phyloP scores from a whole-genome alignment of 2,329 filamentous ascomycete genomes.

The Parafenestella ontariensis region DNA sequence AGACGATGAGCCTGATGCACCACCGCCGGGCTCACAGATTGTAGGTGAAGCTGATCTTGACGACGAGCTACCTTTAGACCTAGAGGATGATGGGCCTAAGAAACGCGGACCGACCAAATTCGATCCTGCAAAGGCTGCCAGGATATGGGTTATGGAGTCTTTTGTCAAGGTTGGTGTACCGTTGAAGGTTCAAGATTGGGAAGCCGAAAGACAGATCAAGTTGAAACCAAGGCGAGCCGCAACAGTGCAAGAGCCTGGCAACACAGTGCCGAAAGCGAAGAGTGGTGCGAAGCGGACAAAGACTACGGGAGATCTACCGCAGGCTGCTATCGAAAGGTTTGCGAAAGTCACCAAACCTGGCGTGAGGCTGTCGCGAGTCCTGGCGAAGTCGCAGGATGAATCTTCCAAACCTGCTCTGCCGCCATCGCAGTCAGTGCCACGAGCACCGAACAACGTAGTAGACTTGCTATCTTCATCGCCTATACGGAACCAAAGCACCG shows the following conservation, averaged over 20 bases:
- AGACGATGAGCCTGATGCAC: slow-evolving; percentile 65
- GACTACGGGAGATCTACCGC: slow-evolving; percentile 20
- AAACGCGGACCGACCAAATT: slow-evolving; percentile 59
- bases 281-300: slow-evolving; percentile 32
- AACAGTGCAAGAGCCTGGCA: slow-evolving; percentile 27
- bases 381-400: slow-evolving; percentile 28
- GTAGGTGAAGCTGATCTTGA: slow-evolving; percentile 38
- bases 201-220: slow-evolving; percentile 48
- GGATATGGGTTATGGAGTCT: slow-evolving; percentile 72
- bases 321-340: slow-evolving; percentile 37
- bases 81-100: slow-evolving; percentile 51
- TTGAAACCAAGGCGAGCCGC: slow-evolving; percentile 30
- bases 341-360: slow-evolving; percentile 48
- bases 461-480: slow-evolving; percentile 43
- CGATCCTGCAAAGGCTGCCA: slow-evolving; percentile 70
- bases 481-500: slow-evolving; percentile 4
- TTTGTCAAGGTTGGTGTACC: slow-evolving; percentile 71
- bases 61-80: slow-evolving; percentile 37
- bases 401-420: background rate
- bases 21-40: slow-evolving; percentile 23
- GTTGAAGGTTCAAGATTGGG: slow-evolving; percentile 70
- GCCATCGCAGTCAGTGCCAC: slow-evolving; percentile 3
- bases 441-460: slow-evolving; percentile 19
- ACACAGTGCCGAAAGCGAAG: slow-evolving; percentile 27
- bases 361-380: slow-evolving; percentile 21